Evolutionary conservation across 179 eudicot species (phyloP), one percentile per base, ranked within the genome.

Genomic region (Camellia oleifera): DNA sequence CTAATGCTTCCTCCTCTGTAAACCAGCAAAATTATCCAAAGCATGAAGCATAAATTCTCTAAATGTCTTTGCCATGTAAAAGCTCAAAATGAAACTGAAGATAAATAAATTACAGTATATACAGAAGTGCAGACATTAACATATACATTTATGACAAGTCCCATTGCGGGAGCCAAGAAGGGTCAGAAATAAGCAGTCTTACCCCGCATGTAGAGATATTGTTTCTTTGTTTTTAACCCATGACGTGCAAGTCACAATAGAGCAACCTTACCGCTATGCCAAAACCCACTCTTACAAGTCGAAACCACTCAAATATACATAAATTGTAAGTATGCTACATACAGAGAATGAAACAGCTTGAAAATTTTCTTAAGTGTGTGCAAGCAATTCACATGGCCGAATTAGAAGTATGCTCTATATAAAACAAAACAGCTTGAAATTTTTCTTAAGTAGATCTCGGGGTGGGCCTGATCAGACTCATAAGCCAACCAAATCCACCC

Each of bases 1-100:
- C 23, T 4, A 5, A 14, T 56, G 18, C 68, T 56, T 80, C 83
- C 57, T 73, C 77, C 78, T 77, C 84, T 82, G 81, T 0, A 73
- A 77, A 72, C 23, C 7, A 42, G 26, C 48, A 45, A 65, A 20
- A 72, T 9, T 56, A 48, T 58, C 2, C 2, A 18, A 72, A 61
- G 48, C 44, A 46, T 6, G 20, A 2, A 81, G 11, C 76, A 52
- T 2, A 8, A 40, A 17, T 56, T 69, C 20, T 77, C 26, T 42
- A 60, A 40, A 69, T 44, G 69, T 60, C 61, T 20, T 46, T 11
- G 20, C 60, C 17, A 46, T 26, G 26, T n/a, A n/a, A n/a, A n/a
- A 26, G 26, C 26, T 48, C 57, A 70, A n/a, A 48, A 48, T 48
- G 74, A 71, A 71, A 32, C 58, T 23, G 14, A 50, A 10, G 42